Evolutionary conservation across 1,139 yeast species (phyloP).

Genomic region (Suzukiozyma palmioleophila): DNA sequence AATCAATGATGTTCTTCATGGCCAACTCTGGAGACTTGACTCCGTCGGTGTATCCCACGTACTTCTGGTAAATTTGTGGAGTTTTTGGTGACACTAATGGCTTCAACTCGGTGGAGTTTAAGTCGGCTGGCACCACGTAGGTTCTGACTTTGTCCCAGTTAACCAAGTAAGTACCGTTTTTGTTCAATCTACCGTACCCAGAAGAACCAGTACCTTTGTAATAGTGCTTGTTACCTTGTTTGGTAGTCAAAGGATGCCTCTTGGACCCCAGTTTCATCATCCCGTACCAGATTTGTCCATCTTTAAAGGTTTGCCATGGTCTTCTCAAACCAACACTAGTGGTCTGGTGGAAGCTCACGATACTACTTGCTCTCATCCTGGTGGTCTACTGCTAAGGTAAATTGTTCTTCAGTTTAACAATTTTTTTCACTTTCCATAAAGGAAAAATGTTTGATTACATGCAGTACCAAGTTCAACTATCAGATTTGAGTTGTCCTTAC

Average conservation of each 20-base stretch:
- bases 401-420: no score
- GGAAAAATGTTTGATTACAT: no score
- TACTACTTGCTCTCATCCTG: slow-evolving; percentile 52
- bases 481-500: no score
- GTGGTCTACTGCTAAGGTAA: not conserved
- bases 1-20: slow-evolving; percentile 68
- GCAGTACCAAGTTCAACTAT: no score
- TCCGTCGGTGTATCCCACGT: slow-evolving; percentile 65
- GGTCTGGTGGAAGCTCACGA: slow-evolving; percentile 52
- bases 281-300: slow-evolving; percentile 85
- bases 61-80: slow-evolving; percentile 67
- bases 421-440: no score
- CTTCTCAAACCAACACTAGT: slow-evolving; percentile 54
- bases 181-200: slow-evolving; percentile 81
- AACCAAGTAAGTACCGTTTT: slow-evolving; percentile 68
- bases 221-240: slow-evolving; percentile 89
- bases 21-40: slow-evolving; percentile 73
- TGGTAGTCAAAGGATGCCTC: slow-evolving; percentile 82
- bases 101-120: slow-evolving; percentile 45
- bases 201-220: slow-evolving; percentile 96
- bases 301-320: slow-evolving; percentile 86
- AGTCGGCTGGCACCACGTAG: slow-evolving; percentile 71
- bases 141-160: slow-evolving; percentile 88
- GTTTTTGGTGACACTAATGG: slow-evolving; percentile 71
- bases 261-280: slow-evolving; percentile 71